Evolutionary conservation across 495 filamentous ascomycete species (phyloP), one percentile per base, ranked within the genome.

Genomic region (Neurospora discreta): DNA sequence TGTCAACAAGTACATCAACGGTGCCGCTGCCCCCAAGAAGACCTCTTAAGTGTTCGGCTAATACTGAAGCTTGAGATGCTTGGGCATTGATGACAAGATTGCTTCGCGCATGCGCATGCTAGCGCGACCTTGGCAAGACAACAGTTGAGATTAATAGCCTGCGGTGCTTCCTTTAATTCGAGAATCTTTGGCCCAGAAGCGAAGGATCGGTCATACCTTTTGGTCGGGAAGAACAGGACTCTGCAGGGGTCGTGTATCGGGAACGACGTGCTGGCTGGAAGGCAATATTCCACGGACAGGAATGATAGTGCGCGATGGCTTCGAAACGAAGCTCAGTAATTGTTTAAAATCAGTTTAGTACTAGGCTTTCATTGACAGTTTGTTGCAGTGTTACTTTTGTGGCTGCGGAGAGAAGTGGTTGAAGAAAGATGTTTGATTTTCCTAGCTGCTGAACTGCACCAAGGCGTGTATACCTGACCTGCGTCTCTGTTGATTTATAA

Each of bases 1-100:
- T 77, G 75, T 93, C 74, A 85, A 85, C 79, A 88, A 87, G 79
- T 94, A 93, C 79, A 78, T 89, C 70, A 81, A 84, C 72, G 88
- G 86, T 23, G 79, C 84, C 60, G 81, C 82, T 39, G 82, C 86
- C n/a, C 82, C 84, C 69, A 86, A 86, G 81, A 86, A 86, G 81
- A 80, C 83, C 33, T 79, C 78, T 58, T 86, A 83, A 78, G 69
- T 23, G 7, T 18, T 1, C 6, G 18, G n/a, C 5, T 18, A 30
- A 5, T 2, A 26, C 13, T 38, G 8, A 70, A 41, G 38, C 43
- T 60, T 9, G 39, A 33, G 70, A 10, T 67, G 3, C 36, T 30
- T 10, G 70, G 10, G 52, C 11, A 3, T 68, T 23, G 52, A 68
- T 41, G 65, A 74, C 73, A 74, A 74, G 43, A 46, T 23, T 30